A percentile compares a stretch with the other conserved stretches of the same genome.
phyloP scores from a whole-genome alignment of 2,329 filamentous ascomycete species.

The Claviceps lovelessii region DNA sequence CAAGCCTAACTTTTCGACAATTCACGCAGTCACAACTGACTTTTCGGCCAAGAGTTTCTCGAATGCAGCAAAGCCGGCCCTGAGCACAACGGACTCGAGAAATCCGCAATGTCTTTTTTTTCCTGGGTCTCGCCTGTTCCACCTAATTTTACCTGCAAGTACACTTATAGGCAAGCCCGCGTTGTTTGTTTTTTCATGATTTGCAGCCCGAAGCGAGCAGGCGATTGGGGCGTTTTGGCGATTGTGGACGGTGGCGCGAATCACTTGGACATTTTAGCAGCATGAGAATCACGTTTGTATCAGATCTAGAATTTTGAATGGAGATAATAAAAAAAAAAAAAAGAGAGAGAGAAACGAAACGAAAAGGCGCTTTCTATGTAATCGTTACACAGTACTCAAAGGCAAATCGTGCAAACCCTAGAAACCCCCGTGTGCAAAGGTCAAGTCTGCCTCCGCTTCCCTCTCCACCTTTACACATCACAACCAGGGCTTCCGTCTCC shows the following conservation, averaged over 20 bases:
- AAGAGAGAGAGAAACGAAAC: no score
- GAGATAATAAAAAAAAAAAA: slow-evolving; percentile 6
- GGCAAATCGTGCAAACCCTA: neutral
- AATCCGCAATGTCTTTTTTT: neutral
- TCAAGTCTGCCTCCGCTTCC: neutral
- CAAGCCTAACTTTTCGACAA: neutral
- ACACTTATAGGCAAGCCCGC: neutral
- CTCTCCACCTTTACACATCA: neutral
- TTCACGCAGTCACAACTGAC: neutral
- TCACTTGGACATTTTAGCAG: slow-evolving; percentile 5
- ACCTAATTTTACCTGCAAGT: neutral
- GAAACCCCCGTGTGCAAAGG: neutral
- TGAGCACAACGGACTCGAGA: neutral
- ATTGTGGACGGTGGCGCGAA: neutral
- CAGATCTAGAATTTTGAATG: slow-evolving; percentile 21
- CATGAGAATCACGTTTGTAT: slow-evolving; percentile 10
- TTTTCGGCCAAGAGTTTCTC: neutral
- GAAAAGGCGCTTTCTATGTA: slow-evolving; percentile 18
- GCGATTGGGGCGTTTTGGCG: slow-evolving; percentile 1
- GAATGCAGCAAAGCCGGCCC: neutral
- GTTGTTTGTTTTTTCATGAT: neutral
- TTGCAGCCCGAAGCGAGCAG: neutral
- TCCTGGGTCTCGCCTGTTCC: neutral
- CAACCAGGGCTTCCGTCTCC: neutral
- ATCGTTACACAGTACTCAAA: slow-evolving; percentile 6